phyloP scores from a whole-genome alignment of 1,284 basidiomycete genomes.

The Apiotrichum mycotoxinovorans region DNA sequence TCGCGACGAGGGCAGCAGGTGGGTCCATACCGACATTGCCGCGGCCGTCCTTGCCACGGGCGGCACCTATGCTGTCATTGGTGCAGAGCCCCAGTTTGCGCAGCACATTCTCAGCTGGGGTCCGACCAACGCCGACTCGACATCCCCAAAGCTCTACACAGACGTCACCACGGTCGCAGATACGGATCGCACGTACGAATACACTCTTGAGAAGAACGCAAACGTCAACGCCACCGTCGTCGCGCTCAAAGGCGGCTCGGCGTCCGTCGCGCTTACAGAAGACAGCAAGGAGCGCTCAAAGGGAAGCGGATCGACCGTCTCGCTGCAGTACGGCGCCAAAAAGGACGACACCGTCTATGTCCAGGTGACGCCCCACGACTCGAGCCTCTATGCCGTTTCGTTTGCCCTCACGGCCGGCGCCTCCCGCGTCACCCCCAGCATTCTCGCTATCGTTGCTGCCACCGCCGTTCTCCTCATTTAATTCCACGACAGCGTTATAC shows the following conservation, averaged over 20 bases:
- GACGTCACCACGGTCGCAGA: neutral
- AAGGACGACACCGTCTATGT: neutral
- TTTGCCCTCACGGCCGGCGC: neutral
- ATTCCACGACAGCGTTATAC: neutral
- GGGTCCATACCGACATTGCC: neutral
- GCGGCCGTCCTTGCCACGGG: neutral
- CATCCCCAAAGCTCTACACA: neutral
- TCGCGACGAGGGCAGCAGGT: neutral
- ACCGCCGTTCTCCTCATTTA: neutral
- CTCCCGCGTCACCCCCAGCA: neutral
- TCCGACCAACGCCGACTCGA: neutral
- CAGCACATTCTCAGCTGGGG: neutral
- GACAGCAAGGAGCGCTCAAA: conserved; percentile 4
- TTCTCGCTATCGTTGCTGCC: neutral
- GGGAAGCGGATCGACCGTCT: neutral
- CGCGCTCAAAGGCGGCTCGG: neutral
- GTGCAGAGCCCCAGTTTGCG: neutral
- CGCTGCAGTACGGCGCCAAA: neutral
- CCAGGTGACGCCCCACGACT: neutral
- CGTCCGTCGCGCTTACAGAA: neutral
- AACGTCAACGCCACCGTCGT: conserved; percentile 4
- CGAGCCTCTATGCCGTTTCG: neutral
- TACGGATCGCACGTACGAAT: neutral
- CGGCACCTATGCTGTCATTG: conserved; percentile 1
- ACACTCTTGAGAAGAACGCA: neutral